Conservation (phyloP, 768 basidiomycete species). For the Russula ochroleuca region DNA sequence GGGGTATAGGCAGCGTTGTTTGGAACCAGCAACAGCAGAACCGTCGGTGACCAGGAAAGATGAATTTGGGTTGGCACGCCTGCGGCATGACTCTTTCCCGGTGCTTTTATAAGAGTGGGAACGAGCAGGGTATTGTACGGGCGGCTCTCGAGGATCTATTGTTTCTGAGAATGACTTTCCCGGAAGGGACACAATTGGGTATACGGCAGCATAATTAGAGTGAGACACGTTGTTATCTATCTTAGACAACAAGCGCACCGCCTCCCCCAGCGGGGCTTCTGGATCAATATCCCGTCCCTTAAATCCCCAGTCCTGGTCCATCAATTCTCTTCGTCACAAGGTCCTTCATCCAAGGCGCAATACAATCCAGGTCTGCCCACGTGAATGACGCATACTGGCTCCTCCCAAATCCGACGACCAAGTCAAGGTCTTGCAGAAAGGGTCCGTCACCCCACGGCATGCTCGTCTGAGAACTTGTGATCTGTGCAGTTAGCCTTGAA, state of each 20-base stretch:
- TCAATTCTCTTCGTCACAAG: slow-evolving; percentile 58
- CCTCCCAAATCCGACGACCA: slow-evolving; percentile 45
- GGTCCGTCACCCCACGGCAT: slow-evolving; percentile 37
- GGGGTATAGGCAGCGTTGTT: slow-evolving; percentile 15
- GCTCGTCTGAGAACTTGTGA: slow-evolving; percentile 44
- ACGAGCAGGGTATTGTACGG: background rate
- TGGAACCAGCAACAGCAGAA: slow-evolving; percentile 25
- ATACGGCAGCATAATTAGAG: slow-evolving; percentile 13
- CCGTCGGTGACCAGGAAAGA: slow-evolving; percentile 8
- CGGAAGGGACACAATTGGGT: background rate
- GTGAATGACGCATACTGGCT: slow-evolving; percentile 66
- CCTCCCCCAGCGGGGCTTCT: background rate
- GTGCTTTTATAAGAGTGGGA: slow-evolving; percentile 16
- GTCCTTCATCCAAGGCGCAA: slow-evolving; percentile 78
- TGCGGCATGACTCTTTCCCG: background rate
- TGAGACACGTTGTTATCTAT: slow-evolving; percentile 8
- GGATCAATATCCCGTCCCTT: slow-evolving; percentile 16
- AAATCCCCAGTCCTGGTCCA: slow-evolving; percentile 67
- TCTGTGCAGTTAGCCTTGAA: slow-evolving; percentile 58
- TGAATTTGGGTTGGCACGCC: slow-evolving; percentile 11
- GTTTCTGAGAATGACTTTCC: slow-evolving; percentile 9
- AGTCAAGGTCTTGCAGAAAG: slow-evolving; percentile 46
- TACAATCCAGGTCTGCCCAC: slow-evolving; percentile 61
- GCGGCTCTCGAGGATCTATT: slow-evolving; percentile 7
- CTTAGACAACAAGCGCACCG: slow-evolving; percentile 1